These are phyloP conservation scores for Clavulina sp. DNA, from an alignment of 768 basidiomycete genomes.

Conservation along the genomic window DNA sequence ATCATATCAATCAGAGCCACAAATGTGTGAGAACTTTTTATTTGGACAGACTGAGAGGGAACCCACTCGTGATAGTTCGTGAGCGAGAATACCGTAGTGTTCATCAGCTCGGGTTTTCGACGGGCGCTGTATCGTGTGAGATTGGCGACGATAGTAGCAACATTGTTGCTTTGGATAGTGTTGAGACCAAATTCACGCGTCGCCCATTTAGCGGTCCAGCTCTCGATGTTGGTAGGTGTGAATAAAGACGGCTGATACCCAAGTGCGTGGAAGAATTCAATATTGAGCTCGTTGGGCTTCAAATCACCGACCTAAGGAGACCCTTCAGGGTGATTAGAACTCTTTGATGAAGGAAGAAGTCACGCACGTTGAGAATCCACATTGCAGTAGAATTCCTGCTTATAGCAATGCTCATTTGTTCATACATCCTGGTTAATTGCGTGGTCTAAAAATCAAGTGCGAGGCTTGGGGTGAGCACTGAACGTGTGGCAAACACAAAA, in stretches of 20 bases:
- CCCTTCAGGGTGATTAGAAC: neutral
- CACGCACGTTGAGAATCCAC: constrained; percentile 44
- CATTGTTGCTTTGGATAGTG: constrained; percentile 23
- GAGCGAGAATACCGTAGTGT: constrained; percentile 42
- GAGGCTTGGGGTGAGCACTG: no score
- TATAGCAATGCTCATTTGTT: constrained; percentile 52
- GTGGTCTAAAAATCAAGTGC: no score
- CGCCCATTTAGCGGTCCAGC: constrained; percentile 41
- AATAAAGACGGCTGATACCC: constrained; percentile 44
- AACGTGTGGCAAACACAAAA: no score
- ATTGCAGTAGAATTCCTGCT: constrained; percentile 39
- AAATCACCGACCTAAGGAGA: constrained; percentile 35
- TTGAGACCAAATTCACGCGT: constrained; percentile 42
- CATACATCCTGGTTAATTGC: no score
- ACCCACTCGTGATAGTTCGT: constrained; percentile 52
- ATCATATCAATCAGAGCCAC: neutral
- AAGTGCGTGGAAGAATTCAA: constrained; percentile 47
- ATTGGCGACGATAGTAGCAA: constrained; percentile 38
- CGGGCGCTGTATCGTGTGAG: constrained; percentile 39
- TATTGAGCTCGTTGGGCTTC: constrained; percentile 55
- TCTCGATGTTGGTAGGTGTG: constrained; percentile 34
- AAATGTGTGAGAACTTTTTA: no score
- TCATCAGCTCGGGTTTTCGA: constrained; percentile 49
- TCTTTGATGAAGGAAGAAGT: neutral
- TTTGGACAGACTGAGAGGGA: no score